Evolutionary conservation across 306 rosid genomes (phyloP), one percentile per base, ranked within the genome.

Genomic region (Pyrus pyrifolia): DNA sequence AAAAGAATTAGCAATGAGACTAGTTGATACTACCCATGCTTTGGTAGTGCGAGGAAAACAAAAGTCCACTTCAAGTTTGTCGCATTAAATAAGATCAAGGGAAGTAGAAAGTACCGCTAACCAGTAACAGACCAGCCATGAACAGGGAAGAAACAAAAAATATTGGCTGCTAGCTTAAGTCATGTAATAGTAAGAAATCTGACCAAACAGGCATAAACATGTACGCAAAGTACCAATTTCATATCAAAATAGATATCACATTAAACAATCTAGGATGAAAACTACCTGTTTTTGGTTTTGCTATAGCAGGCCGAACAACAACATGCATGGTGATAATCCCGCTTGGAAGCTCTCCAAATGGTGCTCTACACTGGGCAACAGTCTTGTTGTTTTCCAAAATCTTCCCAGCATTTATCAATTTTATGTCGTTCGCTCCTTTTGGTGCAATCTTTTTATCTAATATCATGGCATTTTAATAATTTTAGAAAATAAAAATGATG

Each of bases 311-410:
- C 85, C 87, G 97, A 62, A 93, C 97, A 31, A 93, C 97, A 57
- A 89, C 98, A 83, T 91, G 97, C 98, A 93, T 93, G 82, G 92
- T 91, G 65, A 93, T 91, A 72, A 90, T 89, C 70, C 88, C 96
- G 27, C 68, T 82, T 25, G 93, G 93, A 58, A 93, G 92, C 73
- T 93, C 98, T 44, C 91, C 91, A 68, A 88, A 90, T 51, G 97
- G 93, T 63, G 44, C 90, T 86, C 88, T 91, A 86, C 97, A 93
- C 79, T 90, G 98, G 61, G 90, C 96, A 53, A 93, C 96, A 67
- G 97, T 90, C 85, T 83, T 93, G 90, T 77, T 91, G 93, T 90
- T 91, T 80, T 94, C 98, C 90, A 94, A 83, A 80, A 94, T 87
- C 86, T 88, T 94, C 71, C 97, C 96, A 64, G 90, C 93, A 80